These are phyloP conservation scores for Pestalotiopsis sp. DNA, from an alignment of 2,329 filamentous ascomycete species.

Conservation along the genomic window DNA sequence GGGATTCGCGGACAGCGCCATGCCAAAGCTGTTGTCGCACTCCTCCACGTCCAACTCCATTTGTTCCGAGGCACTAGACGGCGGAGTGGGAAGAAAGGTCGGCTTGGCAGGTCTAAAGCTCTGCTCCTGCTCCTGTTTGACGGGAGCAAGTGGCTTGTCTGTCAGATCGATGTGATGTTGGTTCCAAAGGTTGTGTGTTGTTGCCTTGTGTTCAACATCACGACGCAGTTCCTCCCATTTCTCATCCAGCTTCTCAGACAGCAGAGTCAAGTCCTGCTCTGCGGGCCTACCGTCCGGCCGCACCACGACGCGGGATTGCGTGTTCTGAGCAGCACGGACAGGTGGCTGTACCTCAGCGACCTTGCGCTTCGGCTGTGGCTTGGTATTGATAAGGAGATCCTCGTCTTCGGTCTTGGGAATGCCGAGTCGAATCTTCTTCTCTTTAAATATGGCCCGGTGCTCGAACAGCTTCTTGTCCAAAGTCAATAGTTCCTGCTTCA, in stretches of 20 bases:
- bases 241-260: conserved; percentile 77
- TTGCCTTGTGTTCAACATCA: conserved; percentile 83
- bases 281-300: conserved; percentile 69
- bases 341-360: conserved; percentile 61
- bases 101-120: conserved; percentile 73
- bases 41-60: conserved; percentile 55
- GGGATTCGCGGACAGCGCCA: conserved; percentile 45
- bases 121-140: conserved; percentile 63
- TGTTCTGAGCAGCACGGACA: conserved; percentile 56
- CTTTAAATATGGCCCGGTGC: conserved; percentile 78
- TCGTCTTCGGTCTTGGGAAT: conserved; percentile 88
- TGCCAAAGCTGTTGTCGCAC: conserved; percentile 18
- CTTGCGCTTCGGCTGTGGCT: conserved; percentile 65
- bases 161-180: conserved; percentile 86
- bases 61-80: conserved; percentile 55
- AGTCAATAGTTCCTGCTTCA: conserved; percentile 74
- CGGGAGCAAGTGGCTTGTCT: conserved; percentile 78
- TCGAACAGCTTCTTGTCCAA: conserved; percentile 80
- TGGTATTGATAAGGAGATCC: conserved; percentile 86
- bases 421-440: conserved; percentile 82
- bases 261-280: conserved; percentile 71
- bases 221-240: conserved; percentile 77
- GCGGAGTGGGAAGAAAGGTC: conserved; percentile 68
- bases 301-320: conserved; percentile 68
- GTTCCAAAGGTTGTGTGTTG: conserved; percentile 91